Evolutionary conservation across 352 stramenopile genomes (phyloP).

Genomic region (Globisporangium uncinulatum): DNA sequence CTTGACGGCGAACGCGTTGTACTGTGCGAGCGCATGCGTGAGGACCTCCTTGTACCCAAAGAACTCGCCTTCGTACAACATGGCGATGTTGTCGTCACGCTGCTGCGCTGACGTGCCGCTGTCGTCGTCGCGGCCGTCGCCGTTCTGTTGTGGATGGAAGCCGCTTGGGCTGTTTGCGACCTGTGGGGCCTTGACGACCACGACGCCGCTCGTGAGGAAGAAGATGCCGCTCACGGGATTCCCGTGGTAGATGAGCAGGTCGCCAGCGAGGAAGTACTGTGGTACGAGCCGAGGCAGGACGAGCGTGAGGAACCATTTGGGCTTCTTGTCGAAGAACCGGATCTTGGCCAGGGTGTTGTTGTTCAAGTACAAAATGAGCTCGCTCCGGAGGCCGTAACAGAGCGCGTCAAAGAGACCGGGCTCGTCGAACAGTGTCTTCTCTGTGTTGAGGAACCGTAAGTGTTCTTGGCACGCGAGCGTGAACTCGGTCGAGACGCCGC

Average conservation of each 20-base stretch:
- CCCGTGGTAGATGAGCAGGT: slow-evolving; percentile 68
- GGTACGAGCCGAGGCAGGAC: slow-evolving; percentile 57
- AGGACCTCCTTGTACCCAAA: slow-evolving; percentile 78
- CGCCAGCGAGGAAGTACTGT: slow-evolving; percentile 61
- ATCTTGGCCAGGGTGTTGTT: slow-evolving; percentile 48
- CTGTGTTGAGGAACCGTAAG: slow-evolving; percentile 56
- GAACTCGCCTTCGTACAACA: slow-evolving; percentile 67
- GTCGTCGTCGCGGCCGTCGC: slow-evolving; percentile 4
- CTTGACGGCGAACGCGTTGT: slow-evolving; percentile 64
- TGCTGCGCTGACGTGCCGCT: slow-evolving; percentile 14
- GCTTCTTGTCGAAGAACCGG: slow-evolving; percentile 81
- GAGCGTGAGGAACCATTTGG: slow-evolving; percentile 77
- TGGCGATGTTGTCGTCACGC: slow-evolving; percentile 43
- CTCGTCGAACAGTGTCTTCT: slow-evolving; percentile 71
- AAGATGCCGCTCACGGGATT: slow-evolving; percentile 71
- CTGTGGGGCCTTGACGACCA: slow-evolving; percentile 41
- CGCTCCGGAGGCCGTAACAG: slow-evolving; percentile 54
- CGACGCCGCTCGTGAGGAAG: slow-evolving; percentile 61
- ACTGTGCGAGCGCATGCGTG: slow-evolving; percentile 43
- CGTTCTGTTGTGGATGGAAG: background rate
- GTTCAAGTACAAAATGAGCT: slow-evolving; percentile 68
- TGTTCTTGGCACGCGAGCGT: slow-evolving; percentile 67
- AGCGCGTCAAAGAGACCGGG: slow-evolving; percentile 56
- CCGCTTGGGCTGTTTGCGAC: background rate
- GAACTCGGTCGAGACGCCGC: slow-evolving; percentile 64